These are phyloP conservation scores for Puccinia triticina DNA, from an alignment of 1,284 basidiomycete genomes.

Conservation along the genomic window DNA sequence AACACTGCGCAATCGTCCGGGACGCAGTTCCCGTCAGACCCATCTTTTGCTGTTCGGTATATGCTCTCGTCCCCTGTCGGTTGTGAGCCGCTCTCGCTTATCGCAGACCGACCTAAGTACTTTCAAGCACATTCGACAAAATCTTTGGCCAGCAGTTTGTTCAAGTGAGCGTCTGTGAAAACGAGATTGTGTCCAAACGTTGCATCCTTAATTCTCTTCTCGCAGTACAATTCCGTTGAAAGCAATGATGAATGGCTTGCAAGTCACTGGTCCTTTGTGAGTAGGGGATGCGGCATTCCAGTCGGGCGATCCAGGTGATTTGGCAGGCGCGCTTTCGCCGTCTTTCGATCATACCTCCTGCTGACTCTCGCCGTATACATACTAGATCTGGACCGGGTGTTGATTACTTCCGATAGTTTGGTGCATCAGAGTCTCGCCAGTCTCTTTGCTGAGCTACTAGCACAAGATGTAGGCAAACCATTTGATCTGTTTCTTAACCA, in stretches of 20 bases:
- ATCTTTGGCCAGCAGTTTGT: slow-evolving; percentile 33
- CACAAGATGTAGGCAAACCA: slow-evolving; percentile 18
- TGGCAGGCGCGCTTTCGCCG: slow-evolving; percentile 4
- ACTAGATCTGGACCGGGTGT: slow-evolving; percentile 24
- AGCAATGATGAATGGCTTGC: slow-evolving; percentile 1
- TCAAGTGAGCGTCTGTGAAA: slow-evolving; percentile 29
- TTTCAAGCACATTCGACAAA: slow-evolving; percentile 36
- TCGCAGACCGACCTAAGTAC: slow-evolving; percentile 17
- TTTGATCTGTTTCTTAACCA: not conserved
- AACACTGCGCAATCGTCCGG: not conserved
- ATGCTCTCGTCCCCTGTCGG: slow-evolving; percentile 2
- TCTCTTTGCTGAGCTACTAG: not conserved
- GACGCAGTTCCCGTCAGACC: not conserved
- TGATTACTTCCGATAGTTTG: slow-evolving; percentile 28
- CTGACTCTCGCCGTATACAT: slow-evolving; percentile 1
- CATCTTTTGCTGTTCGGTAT: slow-evolving; percentile 37
- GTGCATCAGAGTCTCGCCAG: slow-evolving; percentile 22
- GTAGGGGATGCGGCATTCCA: slow-evolving; percentile 11
- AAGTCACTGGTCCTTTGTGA: slow-evolving; percentile 32
- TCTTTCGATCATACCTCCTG: not conserved
- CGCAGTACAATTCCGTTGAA: slow-evolving; percentile 3
- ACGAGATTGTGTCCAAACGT: not conserved
- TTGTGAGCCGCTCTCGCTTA: not conserved
- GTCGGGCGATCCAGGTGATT: slow-evolving; percentile 35
- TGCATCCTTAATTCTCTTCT: not conserved